Conservation (phyloP, 208 protist genomes). For the Zelonia costaricensis region DNA sequence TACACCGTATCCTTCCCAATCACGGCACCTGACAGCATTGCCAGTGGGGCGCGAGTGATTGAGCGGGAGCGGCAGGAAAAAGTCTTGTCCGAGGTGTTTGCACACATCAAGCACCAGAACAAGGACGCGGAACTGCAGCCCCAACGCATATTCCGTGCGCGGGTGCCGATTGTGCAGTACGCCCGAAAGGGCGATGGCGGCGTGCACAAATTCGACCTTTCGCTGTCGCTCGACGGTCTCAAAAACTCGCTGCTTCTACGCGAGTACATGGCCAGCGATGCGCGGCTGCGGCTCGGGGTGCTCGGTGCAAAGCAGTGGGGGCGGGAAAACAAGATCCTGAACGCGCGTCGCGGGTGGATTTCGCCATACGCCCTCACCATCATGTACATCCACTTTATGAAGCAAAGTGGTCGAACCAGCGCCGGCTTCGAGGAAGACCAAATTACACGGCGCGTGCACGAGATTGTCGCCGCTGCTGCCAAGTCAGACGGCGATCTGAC, state of each 20-base stretch:
- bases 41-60: constrained; percentile 1
- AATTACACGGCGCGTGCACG: constrained; percentile 21
- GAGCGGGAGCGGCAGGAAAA: constrained; percentile 43
- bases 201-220: constrained; percentile 69
- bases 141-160: constrained; percentile 77
- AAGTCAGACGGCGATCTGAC: constrained; percentile 4
- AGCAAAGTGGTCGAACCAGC: constrained; percentile 29
- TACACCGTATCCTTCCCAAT: constrained; percentile 61
- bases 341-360: constrained; percentile 77
- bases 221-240: constrained; percentile 66
- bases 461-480: constrained; percentile 14
- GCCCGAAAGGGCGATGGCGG: constrained; percentile 5
- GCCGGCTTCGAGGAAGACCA: constrained; percentile 35
- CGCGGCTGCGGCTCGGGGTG: constrained; percentile 52
- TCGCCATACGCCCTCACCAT: constrained; percentile 85
- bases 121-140: constrained; percentile 23
- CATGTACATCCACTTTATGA: constrained; percentile 82
- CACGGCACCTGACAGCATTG: too few relatives aligned
- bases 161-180: constrained; percentile 70
- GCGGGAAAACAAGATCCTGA: constrained; percentile 56
- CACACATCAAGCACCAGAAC: constrained; percentile 32
- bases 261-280: constrained; percentile 61
- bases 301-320: constrained; percentile 76
- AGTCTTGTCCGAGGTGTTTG: constrained; percentile 48
- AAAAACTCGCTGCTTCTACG: constrained; percentile 73